phyloP scores from a whole-genome alignment of 345 rosid genomes.

The Turnera subulata region DNA sequence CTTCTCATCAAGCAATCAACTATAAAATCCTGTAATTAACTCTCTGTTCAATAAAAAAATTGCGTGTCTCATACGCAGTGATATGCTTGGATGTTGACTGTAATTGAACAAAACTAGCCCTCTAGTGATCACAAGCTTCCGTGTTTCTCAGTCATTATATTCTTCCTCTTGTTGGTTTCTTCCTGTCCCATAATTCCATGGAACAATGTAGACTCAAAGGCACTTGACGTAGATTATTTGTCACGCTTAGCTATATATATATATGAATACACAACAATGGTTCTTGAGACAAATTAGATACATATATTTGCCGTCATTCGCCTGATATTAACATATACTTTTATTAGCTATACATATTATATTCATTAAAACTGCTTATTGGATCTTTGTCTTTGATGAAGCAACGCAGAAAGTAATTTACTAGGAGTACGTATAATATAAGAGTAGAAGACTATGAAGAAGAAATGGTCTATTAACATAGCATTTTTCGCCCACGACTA shows the following conservation, averaged over 20 bases:
- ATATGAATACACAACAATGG: neutral
- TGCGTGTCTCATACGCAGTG: neutral
- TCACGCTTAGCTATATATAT: too few relatives aligned
- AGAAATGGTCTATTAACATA: conserved; percentile 11
- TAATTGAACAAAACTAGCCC: neutral
- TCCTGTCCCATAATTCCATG: neutral
- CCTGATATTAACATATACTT: too few relatives aligned
- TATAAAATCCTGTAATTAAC: neutral
- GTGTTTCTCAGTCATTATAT: conserved; percentile 6
- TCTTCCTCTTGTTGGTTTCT: conserved; percentile 17
- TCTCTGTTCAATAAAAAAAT: too few relatives aligned
- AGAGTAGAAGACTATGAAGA: neutral
- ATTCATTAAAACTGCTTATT: neutral
- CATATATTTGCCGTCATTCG: neutral
- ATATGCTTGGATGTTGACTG: neutral
- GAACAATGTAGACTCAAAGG: neutral
- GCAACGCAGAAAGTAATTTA: neutral
- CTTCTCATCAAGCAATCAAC: too few relatives aligned
- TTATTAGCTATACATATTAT: too few relatives aligned
- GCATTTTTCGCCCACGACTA: conserved; percentile 21
- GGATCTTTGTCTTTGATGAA: neutral
- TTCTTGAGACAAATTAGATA: neutral
- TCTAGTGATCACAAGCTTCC: neutral
- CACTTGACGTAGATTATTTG: neutral
- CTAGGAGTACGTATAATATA: too few relatives aligned